Evolutionary conservation across 2,329 filamentous ascomycete genomes (phyloP).

Genomic region (Aspergillus tamarii): DNA sequence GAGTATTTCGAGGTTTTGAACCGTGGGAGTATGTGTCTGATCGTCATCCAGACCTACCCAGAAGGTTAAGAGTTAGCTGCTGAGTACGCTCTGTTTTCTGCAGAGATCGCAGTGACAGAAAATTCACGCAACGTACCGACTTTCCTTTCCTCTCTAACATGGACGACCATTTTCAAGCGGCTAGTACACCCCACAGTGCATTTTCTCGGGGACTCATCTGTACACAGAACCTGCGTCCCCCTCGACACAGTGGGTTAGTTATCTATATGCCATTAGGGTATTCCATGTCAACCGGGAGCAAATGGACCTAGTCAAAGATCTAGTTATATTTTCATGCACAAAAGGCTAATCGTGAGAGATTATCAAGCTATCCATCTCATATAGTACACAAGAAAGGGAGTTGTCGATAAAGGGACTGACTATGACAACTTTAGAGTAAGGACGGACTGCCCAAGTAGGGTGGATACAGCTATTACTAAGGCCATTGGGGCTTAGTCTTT

Average conservation of each 20-base stretch:
- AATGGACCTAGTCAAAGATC: not conserved
- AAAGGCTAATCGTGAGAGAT: not conserved
- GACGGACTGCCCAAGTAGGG: not conserved
- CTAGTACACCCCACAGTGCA: not conserved
- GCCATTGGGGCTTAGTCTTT: not conserved
- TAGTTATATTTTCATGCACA: not conserved
- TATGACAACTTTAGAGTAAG: not conserved
- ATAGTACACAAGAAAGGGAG: not conserved
- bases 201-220: not conserved
- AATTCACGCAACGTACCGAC: not conserved
- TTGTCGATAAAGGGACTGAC: no score
- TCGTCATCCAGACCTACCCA: not conserved
- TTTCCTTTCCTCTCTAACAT: not conserved
- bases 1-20: not conserved
- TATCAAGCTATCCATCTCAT: not conserved
- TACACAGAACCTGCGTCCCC: not conserved
- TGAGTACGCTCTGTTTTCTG: not conserved
- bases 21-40: not conserved
- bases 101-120: not conserved
- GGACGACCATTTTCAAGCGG: not conserved
- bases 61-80: conserved; percentile 1
- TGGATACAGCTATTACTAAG: not conserved
- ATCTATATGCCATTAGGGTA: not conserved
- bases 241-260: not conserved
- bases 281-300: not conserved